Evolutionary conservation across 192 early-diverging fungal genomes (phyloP).

Genomic region (Cladochytrium replicatum): DNA sequence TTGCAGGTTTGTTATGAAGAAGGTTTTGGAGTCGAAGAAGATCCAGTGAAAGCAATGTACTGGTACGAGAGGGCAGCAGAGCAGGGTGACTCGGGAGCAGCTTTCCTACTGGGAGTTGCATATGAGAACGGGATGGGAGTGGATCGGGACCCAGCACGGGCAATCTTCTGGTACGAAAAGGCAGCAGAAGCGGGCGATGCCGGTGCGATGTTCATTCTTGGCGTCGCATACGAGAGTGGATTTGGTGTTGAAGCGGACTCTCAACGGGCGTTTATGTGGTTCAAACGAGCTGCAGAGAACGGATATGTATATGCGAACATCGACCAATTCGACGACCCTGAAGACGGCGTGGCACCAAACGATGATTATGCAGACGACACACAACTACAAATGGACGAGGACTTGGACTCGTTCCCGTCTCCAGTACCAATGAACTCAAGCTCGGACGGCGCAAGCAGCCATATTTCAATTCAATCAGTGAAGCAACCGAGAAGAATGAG

Average conservation of each 20-base stretch:
- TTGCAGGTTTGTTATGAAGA: constrained; percentile 86
- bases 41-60: constrained; percentile 28
- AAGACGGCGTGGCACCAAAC: no score
- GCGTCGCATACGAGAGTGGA: neutral
- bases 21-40: constrained; percentile 57
- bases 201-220: constrained; percentile 7
- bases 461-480: no score
- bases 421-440: no score
- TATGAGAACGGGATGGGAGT: constrained; percentile 39
- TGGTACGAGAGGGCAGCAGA: constrained; percentile 47
- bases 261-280: neutral
- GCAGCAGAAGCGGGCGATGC: constrained; percentile 36
- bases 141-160: no score
- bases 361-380: no score
- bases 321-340: neutral
- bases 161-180: constrained; percentile 34
- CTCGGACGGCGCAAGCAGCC: no score
- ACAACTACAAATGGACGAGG: no score
- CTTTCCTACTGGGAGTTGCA: constrained; percentile 24
- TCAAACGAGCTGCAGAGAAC: neutral
- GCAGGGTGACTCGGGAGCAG: constrained; percentile 25
- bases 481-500: no score
- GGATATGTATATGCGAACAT: neutral
- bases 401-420: no score
- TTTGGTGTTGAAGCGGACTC: neutral